Percentiles rank a stretch among this genome's conserved stretches.
These are phyloP conservation scores for Fusarium euwallaceae DNA, from an alignment of 2,329 filamentous ascomycete genomes.

Conservation along the genomic window DNA sequence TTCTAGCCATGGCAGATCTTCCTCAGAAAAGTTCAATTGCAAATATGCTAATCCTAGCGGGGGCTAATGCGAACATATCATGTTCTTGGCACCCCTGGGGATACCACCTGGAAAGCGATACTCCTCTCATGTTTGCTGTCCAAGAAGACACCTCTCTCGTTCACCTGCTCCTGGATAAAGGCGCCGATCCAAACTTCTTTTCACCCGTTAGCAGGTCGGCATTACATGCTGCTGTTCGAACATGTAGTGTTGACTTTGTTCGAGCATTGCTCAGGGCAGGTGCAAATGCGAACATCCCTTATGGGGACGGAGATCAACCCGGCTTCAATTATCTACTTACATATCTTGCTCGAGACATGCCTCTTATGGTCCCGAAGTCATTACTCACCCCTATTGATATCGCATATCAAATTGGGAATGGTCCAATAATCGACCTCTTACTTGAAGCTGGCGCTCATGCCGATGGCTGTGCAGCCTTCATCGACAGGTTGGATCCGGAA, in stretches of 20 bases:
- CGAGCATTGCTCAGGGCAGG: background rate
- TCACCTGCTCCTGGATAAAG: background rate
- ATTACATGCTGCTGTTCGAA: background rate
- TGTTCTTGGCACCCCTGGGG: background rate
- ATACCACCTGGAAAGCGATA: background rate
- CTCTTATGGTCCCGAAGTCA: background rate
- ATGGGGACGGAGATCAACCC: background rate
- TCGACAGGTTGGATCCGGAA: no score
- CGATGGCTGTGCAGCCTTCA: background rate
- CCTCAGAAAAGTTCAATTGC: background rate
- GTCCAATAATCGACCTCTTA: background rate
- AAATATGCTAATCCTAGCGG: background rate
- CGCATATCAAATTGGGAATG: background rate
- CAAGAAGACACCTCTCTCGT: background rate
- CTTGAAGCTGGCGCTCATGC: background rate
- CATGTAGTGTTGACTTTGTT: accelerated
- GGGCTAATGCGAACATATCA: background rate
- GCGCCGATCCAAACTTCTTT: background rate
- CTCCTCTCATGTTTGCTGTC: background rate
- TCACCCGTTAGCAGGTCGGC: background rate
- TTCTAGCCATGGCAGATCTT: background rate
- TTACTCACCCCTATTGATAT: background rate
- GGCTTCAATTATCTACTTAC: background rate
- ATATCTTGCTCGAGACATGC: no score
- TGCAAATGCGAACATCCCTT: background rate